phyloP scores from a whole-genome alignment of 2,329 filamentous ascomycete species.

The Colletotrichum musae region DNA sequence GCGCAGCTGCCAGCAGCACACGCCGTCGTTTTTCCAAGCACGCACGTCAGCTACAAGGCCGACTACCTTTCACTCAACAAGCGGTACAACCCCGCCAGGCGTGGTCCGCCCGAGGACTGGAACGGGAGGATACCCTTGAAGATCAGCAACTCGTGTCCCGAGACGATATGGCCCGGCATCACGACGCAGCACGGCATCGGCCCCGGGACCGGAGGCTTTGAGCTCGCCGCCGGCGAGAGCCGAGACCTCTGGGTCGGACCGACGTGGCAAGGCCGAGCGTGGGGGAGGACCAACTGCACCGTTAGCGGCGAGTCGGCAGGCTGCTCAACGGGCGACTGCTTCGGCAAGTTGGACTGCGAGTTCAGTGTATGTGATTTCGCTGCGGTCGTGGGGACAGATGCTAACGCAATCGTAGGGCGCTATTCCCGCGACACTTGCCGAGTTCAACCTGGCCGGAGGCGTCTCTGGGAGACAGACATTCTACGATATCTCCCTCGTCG shows the following conservation, averaged over 20 bases:
- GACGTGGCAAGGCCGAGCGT: constrained; percentile 86
- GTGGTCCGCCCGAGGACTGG: constrained; percentile 50
- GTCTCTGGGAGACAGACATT: constrained; percentile 75
- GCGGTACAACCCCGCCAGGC: constrained; percentile 45
- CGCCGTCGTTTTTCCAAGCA: constrained; percentile 31
- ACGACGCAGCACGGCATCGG: constrained; percentile 80
- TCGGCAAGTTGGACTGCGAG: constrained; percentile 77
- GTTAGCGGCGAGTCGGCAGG: constrained; percentile 78
- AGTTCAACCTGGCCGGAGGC: constrained; percentile 83
- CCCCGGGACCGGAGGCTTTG: constrained; percentile 78
- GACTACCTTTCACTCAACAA: constrained; percentile 47
- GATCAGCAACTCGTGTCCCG: constrained; percentile 79
- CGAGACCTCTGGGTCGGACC: constrained; percentile 75
- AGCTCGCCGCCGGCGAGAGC: constrained; percentile 71
- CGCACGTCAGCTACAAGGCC: constrained; percentile 31
- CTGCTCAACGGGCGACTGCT: constrained; percentile 84
- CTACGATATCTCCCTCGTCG: constrained; percentile 88
- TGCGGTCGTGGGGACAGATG: neutral
- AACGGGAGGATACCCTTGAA: constrained; percentile 70
- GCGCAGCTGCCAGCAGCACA: constrained; percentile 22
- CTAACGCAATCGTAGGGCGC: constrained; percentile 68
- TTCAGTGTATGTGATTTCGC: constrained; percentile 69
- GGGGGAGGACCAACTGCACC: constrained; percentile 88
- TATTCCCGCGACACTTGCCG: constrained; percentile 82
- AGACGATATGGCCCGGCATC: constrained; percentile 83